Conservation (phyloP, 495 filamentous ascomycete species). For the Penicilliopsis zonata region DNA sequence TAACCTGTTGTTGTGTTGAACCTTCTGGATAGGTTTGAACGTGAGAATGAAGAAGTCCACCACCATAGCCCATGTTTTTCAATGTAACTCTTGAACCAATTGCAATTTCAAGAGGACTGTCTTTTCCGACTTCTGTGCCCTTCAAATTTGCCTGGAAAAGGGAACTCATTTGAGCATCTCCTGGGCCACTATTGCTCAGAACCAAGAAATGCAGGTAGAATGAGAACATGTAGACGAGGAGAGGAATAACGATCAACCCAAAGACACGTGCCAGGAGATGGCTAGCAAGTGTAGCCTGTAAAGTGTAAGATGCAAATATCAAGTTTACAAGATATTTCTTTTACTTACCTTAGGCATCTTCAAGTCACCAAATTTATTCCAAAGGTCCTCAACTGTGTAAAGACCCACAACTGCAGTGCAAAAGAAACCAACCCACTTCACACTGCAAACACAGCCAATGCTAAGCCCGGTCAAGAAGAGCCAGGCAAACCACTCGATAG, state of each 20-base stretch:
- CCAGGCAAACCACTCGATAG: conserved; percentile 84
- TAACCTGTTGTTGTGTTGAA: conserved; percentile 89
- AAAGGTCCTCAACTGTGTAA: conserved; percentile 93
- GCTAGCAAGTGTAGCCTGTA: conserved; percentile 40
- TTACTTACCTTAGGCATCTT: conserved; percentile 69
- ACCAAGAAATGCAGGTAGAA: conserved; percentile 91
- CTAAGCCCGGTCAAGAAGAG: conserved; percentile 82
- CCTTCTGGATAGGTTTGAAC: conserved; percentile 95
- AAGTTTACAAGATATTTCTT: neutral
- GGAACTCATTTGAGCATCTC: conserved; percentile 98
- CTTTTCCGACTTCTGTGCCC: conserved; percentile 85
- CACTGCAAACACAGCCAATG: conserved; percentile 94
- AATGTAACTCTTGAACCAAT: conserved; percentile 81
- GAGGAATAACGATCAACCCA: conserved; percentile 78
- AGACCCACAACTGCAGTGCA: conserved; percentile 88
- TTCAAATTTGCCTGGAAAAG: conserved; percentile 93
- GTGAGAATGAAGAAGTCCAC: conserved; percentile 94
- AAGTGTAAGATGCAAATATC: conserved; percentile 9
- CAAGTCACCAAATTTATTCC: conserved; percentile 93
- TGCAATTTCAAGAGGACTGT: conserved; percentile 86
- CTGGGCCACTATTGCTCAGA: conserved; percentile 86
- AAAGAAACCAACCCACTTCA: conserved; percentile 96
- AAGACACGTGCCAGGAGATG: conserved; percentile 72
- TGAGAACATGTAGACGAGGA: conserved; percentile 84
- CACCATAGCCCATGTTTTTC: conserved; percentile 99